A percentile compares a stretch with the other conserved stretches of the same genome.
Evolutionary conservation across 495 filamentous ascomycete genomes (phyloP).

Genomic region (Penicillium odoratum): DNA sequence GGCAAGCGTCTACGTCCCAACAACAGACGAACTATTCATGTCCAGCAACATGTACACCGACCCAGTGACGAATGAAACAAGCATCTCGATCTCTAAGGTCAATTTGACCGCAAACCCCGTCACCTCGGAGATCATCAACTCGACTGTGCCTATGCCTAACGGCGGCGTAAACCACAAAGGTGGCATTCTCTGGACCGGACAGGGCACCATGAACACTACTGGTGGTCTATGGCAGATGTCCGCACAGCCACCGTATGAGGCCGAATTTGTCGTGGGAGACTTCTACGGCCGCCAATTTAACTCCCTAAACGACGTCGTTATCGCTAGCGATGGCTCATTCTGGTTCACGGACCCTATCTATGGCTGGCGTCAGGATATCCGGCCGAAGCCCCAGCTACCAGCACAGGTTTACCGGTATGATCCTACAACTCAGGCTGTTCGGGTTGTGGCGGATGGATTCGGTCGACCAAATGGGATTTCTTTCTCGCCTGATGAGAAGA

Average conservation of each 20-base stretch:
- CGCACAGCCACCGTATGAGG: constrained; percentile 31
- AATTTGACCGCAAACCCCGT: constrained; percentile 28
- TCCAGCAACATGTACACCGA: constrained; percentile 53
- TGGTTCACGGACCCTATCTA: constrained; percentile 61
- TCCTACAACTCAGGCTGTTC: constrained; percentile 44
- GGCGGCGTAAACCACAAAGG: constrained; percentile 51
- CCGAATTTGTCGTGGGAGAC: constrained; percentile 33
- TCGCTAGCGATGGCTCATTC: constrained; percentile 42
- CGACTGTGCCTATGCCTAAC: constrained; percentile 53
- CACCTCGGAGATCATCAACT: constrained; percentile 37
- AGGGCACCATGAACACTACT: constrained; percentile 47
- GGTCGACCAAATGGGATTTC: constrained; percentile 48
- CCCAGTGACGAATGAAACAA: constrained; percentile 29
- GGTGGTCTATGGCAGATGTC: constrained; percentile 49
- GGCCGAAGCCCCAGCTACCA: constrained; percentile 47
- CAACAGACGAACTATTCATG: constrained; percentile 57
- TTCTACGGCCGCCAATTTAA: constrained; percentile 50
- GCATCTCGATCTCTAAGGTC: constrained; percentile 41
- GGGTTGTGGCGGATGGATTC: constrained; percentile 53
- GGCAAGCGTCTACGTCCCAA: constrained; percentile 57
- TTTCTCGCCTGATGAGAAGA: constrained; percentile 48
- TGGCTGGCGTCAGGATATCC: constrained; percentile 41
- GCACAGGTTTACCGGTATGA: constrained; percentile 54
- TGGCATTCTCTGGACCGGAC: constrained; percentile 51
- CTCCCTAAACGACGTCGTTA: constrained; percentile 48